phyloP scores from a whole-genome alignment of 2,329 filamentous ascomycete genomes.

The Arachnomyces sp. region DNA sequence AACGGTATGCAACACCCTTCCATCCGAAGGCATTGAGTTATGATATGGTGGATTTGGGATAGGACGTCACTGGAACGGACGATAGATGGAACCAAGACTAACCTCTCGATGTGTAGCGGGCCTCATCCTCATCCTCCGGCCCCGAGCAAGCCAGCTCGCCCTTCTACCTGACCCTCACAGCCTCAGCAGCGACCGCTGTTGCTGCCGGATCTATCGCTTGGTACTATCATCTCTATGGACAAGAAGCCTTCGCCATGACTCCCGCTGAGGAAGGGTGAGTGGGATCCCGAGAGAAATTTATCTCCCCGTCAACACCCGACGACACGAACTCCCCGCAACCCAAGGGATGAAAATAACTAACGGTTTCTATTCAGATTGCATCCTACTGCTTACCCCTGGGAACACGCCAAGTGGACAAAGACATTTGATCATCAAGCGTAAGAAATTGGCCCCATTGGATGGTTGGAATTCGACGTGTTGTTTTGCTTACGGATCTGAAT shows the following conservation, averaged over 20 bases:
- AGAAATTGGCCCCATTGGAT: slow-evolving; percentile 37
- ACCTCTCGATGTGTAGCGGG: slow-evolving; percentile 42
- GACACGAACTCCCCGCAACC: too few relatives aligned
- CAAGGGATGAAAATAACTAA: slow-evolving; percentile 21
- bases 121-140: slow-evolving; percentile 63
- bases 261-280: slow-evolving; percentile 98
- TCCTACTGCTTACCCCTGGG: slow-evolving; percentile 88
- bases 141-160: slow-evolving; percentile 65
- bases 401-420: slow-evolving; percentile 83
- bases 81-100: slow-evolving; percentile 22
- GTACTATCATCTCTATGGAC: slow-evolving; percentile 96
- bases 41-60: slow-evolving; percentile 22
- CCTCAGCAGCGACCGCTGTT: slow-evolving; percentile 75
- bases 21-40: slow-evolving; percentile 23
- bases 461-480: slow-evolving; percentile 9
- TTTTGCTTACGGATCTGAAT: slow-evolving; percentile 18
- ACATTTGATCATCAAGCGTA: slow-evolving; percentile 96
- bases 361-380: slow-evolving; percentile 61
- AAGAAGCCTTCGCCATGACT: slow-evolving; percentile 79
- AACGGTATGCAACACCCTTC: slow-evolving; percentile 58
- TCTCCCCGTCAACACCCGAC: slow-evolving; percentile 19
- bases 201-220: slow-evolving; percentile 86
- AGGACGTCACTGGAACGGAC: slow-evolving; percentile 18
- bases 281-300: slow-evolving; percentile 13
- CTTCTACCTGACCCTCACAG: slow-evolving; percentile 78